phyloP scores from a whole-genome alignment of 2,329 filamentous ascomycete species.

The Alternaria longipes region DNA sequence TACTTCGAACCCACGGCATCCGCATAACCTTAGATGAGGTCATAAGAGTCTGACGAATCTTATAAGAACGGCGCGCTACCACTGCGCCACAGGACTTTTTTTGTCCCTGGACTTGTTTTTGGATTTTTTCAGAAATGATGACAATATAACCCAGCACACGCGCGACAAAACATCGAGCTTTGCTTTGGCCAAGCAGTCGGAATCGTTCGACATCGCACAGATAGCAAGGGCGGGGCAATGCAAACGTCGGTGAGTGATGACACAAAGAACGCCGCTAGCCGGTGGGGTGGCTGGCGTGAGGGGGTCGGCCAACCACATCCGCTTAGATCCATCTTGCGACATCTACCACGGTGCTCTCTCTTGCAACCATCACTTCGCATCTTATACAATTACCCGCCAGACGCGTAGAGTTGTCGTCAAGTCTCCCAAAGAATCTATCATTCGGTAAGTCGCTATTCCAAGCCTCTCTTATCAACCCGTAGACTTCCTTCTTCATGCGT shows the following conservation, averaged over 20 bases:
- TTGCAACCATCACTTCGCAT: neutral
- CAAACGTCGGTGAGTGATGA: constrained; percentile 20
- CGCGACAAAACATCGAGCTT: fast-evolving
- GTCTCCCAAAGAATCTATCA: neutral
- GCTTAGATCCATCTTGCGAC: constrained; percentile 14
- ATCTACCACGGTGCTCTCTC: constrained; percentile 15
- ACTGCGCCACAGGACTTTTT: constrained; percentile 56
- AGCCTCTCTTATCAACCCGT: neutral
- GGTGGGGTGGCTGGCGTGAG: constrained; percentile 16
- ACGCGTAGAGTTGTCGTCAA: neutral
- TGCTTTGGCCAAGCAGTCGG: neutral
- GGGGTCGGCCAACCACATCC: constrained; percentile 25
- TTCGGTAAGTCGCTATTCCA: neutral
- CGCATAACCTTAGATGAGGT: constrained; percentile 52
- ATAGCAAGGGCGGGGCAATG: constrained; percentile 14
- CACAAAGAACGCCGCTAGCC: constrained; percentile 13
- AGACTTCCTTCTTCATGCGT: neutral
- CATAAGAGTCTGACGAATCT: constrained; percentile 49
- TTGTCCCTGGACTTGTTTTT: constrained; percentile 30
- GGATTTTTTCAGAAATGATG: constrained; percentile 7
- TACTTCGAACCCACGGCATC: constrained; percentile 56
- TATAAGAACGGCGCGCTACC: constrained; percentile 62
- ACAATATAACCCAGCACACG: too few species aligned
- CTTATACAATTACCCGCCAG: neutral
- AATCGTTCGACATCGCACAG: neutral